A percentile compares a stretch with the other conserved stretches of the same genome.
These are phyloP conservation scores for Didymosphaeria variabile DNA, from an alignment of 2,329 filamentous ascomycete species.

Conservation along the genomic window DNA sequence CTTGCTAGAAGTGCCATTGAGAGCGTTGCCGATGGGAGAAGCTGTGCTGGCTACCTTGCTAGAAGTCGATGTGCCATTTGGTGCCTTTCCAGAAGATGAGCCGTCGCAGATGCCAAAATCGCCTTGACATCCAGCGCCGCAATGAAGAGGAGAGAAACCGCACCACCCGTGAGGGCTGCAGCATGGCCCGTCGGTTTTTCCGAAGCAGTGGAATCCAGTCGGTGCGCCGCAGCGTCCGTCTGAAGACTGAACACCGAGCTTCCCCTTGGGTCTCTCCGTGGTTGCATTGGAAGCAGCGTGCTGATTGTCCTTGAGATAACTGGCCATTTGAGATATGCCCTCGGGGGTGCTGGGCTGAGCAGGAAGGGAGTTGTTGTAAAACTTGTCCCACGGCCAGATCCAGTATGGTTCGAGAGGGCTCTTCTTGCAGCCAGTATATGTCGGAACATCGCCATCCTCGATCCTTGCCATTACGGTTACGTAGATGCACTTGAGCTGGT, in stretches of 20 bases:
- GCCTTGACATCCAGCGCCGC: conserved; percentile 32
- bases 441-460: neutral
- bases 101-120: conserved; percentile 29
- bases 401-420: neutral
- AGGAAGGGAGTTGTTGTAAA: neutral
- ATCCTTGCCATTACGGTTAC: conserved; percentile 52
- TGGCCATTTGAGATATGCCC: neutral
- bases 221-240: conserved; percentile 14
- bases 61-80: neutral
- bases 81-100: neutral
- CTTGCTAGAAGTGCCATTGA: neutral
- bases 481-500: conserved; percentile 58
- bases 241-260: conserved; percentile 4
- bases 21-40: neutral
- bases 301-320: neutral
- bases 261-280: neutral
- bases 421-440: neutral
- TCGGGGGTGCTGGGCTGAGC: neutral
- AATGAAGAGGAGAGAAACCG: conserved; percentile 28
- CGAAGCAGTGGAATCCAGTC: conserved; percentile 24
- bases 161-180: conserved; percentile 54
- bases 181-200: conserved; percentile 48
- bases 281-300: neutral
- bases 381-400: conserved; percentile 6
- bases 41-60: neutral